Conservation (phyloP, 169 alveolate species). For the Prorocentrum cordatum region DNA sequence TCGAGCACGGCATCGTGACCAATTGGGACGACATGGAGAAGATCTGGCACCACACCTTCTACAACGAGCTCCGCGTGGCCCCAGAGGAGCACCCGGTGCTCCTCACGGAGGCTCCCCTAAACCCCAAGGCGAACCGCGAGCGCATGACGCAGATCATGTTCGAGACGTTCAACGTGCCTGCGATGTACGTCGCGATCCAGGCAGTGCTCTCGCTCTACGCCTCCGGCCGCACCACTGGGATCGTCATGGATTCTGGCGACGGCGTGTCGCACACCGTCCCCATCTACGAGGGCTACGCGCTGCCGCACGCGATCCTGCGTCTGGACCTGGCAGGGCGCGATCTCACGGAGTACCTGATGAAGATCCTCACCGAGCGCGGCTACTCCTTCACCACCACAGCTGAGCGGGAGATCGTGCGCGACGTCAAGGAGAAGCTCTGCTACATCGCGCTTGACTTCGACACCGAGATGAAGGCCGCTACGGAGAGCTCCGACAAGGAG, state of each 20-base stretch:
- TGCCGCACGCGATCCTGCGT: slow-evolving; percentile 83
- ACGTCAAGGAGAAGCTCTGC: slow-evolving; percentile 97
- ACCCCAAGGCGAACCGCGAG: slow-evolving; percentile 94
- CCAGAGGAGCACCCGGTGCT: slow-evolving; percentile 94
- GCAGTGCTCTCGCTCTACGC: slow-evolving; percentile 96
- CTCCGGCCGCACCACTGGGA: slow-evolving; percentile 97
- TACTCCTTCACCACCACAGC: slow-evolving; percentile 91
- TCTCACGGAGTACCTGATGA: slow-evolving; percentile 87
- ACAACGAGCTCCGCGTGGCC: slow-evolving; percentile 90
- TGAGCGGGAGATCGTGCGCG: slow-evolving; percentile 92
- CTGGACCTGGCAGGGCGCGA: slow-evolving; percentile 95
- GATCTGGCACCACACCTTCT: slow-evolving; percentile 91
- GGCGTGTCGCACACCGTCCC: slow-evolving; percentile 97
- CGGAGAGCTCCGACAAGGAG: slow-evolving; percentile 82
- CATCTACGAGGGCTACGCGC: slow-evolving; percentile 89
- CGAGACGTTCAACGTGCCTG: slow-evolving; percentile 95
- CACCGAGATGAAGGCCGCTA: slow-evolving; percentile 82
- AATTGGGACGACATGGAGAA: slow-evolving; percentile 98
- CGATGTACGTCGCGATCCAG: slow-evolving; percentile 91
- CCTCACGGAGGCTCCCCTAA: slow-evolving; percentile 95
- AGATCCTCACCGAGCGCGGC: slow-evolving; percentile 89
- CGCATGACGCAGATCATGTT: slow-evolving; percentile 94
- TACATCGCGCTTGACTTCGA: slow-evolving; percentile 90
- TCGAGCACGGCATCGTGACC: slow-evolving; percentile 95
- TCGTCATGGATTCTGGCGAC: slow-evolving; percentile 96